phyloP scores from a whole-genome alignment of 2,329 filamentous ascomycete species.

The Niveomyces coronatus region DNA sequence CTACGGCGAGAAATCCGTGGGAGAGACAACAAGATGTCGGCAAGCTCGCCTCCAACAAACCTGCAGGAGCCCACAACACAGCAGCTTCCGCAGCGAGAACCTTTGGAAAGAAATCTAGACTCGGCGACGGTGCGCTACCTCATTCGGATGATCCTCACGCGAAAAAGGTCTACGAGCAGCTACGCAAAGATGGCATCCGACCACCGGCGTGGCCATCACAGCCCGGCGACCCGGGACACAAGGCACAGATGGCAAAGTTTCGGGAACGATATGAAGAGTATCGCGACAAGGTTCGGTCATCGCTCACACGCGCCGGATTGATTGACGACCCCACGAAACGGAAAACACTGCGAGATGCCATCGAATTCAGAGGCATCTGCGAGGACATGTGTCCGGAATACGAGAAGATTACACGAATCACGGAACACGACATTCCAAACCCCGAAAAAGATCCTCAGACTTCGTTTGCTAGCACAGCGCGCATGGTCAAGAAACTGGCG shows the following conservation, averaged over 20 bases:
- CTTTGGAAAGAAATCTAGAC: no score
- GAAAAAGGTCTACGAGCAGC: slow-evolving; percentile 39
- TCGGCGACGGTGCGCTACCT: slow-evolving; percentile 6
- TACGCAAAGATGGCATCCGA: slow-evolving; percentile 43
- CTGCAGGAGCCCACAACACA: slow-evolving; percentile 10
- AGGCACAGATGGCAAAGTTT: slow-evolving; percentile 42
- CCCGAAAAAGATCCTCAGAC: slow-evolving; percentile 41
- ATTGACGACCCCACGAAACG: slow-evolving; percentile 57
- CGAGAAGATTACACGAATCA: slow-evolving; percentile 53
- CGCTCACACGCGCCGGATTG: slow-evolving; percentile 47
- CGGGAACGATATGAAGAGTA: slow-evolving; percentile 47
- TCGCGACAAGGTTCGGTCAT: slow-evolving; percentile 44
- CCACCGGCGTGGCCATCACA: slow-evolving; percentile 46
- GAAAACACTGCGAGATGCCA: slow-evolving; percentile 51
- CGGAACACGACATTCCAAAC: slow-evolving; percentile 46
- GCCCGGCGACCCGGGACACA: slow-evolving; percentile 41
- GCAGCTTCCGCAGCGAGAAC: slow-evolving; percentile 3
- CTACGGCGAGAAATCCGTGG: neutral
- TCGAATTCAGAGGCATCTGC: slow-evolving; percentile 57
- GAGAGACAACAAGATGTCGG: neutral
- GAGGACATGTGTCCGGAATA: slow-evolving; percentile 62
- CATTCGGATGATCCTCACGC: slow-evolving; percentile 31
- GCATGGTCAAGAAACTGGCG: slow-evolving; percentile 58
- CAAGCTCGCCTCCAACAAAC: neutral
- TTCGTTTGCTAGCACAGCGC: slow-evolving; percentile 35